Conservation (phyloP, 2,329 filamentous ascomycete species). For the Penicillium hordei region DNA sequence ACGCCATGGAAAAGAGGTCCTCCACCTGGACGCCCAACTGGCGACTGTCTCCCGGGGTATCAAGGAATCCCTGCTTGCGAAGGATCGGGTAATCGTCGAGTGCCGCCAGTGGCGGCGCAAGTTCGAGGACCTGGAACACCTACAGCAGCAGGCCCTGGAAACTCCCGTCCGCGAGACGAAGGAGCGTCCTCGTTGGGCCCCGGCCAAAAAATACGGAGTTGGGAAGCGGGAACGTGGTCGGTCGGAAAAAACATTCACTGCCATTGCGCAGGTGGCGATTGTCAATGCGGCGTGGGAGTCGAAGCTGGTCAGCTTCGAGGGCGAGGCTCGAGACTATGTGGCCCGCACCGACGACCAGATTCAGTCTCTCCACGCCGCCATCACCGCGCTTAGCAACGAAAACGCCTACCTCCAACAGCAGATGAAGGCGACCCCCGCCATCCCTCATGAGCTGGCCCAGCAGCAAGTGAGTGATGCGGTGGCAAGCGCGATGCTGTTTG, state of each 20-base stretch:
- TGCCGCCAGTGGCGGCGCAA: background rate
- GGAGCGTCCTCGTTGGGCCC: background rate
- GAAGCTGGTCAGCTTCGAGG: background rate
- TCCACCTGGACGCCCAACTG: background rate
- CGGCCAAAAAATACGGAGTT: background rate
- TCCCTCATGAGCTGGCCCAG: background rate
- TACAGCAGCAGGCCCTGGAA: background rate
- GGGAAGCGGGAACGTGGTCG: background rate
- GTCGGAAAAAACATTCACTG: background rate
- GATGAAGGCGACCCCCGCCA: background rate
- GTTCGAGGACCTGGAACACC: background rate
- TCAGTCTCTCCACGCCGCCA: background rate
- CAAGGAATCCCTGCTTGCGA: background rate
- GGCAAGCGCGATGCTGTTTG: background rate
- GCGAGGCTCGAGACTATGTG: background rate
- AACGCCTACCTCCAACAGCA: background rate
- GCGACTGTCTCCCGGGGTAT: background rate
- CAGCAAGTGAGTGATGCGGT: background rate
- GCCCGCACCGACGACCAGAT: background rate
- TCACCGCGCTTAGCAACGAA: background rate
- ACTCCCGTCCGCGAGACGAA: background rate
- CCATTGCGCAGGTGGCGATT: conserved; percentile 1
- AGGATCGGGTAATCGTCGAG: background rate
- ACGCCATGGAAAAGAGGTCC: background rate
- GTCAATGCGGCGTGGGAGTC: conserved; percentile 1